Evolutionary conservation across 768 basidiomycete species (phyloP).

Genomic region (Lactifluus rugatus): DNA sequence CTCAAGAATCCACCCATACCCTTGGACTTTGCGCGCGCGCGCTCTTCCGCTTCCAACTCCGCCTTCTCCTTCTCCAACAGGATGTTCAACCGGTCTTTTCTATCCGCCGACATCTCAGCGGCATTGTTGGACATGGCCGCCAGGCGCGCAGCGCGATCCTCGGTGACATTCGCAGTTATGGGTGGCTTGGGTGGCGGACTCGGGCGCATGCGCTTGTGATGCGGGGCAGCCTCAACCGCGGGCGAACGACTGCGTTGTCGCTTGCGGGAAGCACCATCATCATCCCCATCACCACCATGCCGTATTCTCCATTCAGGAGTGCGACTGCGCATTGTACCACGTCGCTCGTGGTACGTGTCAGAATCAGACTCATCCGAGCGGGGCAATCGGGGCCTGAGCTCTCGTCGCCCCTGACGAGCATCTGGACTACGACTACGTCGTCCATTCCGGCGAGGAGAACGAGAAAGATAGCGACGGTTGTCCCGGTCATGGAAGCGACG

Average conservation of each 20-base stretch:
- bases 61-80: slow-evolving; percentile 70
- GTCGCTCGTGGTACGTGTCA: slow-evolving; percentile 24
- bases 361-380: slow-evolving; percentile 44
- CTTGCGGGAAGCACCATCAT: slow-evolving; percentile 30
- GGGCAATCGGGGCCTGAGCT: slow-evolving; percentile 32
- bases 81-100: slow-evolving; percentile 59
- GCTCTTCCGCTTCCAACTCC: slow-evolving; percentile 64
- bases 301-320: slow-evolving; percentile 21
- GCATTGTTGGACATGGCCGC: slow-evolving; percentile 85
- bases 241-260: slow-evolving; percentile 32
- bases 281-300: slow-evolving; percentile 15
- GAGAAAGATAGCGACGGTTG: slow-evolving; percentile 11
- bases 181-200: slow-evolving; percentile 29
- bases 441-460: slow-evolving; percentile 26
- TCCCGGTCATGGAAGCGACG: slow-evolving; percentile 26
- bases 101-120: slow-evolving; percentile 49
- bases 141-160: slow-evolving; percentile 72
- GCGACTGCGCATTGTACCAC: slow-evolving; percentile 24
- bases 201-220: slow-evolving; percentile 43
- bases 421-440: slow-evolving; percentile 19
- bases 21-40: slow-evolving; percentile 55
- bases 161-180: slow-evolving; percentile 22
- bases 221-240: slow-evolving; percentile 23
- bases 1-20: slow-evolving; percentile 77
- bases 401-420: neutral